Percentiles rank a stretch among this genome's conserved stretches.
Conservation (phyloP, 2,329 filamentous ascomycete species). For the Macrophomina phaseolina region DNA sequence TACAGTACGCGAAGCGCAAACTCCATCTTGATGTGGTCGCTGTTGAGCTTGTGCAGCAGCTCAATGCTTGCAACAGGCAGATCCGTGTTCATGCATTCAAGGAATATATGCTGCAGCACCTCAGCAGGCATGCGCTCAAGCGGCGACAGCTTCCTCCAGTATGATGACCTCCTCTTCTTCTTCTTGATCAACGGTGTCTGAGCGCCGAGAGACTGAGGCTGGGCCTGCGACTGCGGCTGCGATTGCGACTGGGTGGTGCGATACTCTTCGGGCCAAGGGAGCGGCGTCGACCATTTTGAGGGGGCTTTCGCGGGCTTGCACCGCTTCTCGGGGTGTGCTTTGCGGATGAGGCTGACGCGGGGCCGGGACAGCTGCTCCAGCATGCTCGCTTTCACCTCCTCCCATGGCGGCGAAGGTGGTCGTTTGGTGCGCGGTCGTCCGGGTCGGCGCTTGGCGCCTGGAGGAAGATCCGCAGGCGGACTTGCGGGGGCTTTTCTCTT, state of each 20-base stretch:
- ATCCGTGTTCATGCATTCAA: slow-evolving; percentile 13
- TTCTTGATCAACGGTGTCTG: slow-evolving; percentile 2
- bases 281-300: slow-evolving; percentile 2
- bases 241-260: background rate
- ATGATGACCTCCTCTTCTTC: slow-evolving; percentile 9
- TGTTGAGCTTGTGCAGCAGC: slow-evolving; percentile 21
- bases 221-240: background rate
- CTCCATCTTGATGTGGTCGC: slow-evolving; percentile 19
- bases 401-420: background rate
- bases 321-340: background rate
- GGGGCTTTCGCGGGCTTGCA: background rate
- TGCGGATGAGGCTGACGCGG: background rate
- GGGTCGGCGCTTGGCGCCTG: background rate
- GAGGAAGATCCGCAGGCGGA: background rate
- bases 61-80: slow-evolving; percentile 9
- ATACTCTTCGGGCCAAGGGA: slow-evolving; percentile 1
- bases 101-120: slow-evolving; percentile 21
- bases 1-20: slow-evolving; percentile 12
- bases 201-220: background rate
- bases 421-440: slow-evolving; percentile 2
- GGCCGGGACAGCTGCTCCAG: background rate
- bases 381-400: background rate
- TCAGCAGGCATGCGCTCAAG: slow-evolving; percentile 22
- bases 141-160: background rate
- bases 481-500: background rate